These are phyloP conservation scores for Brettanomyces bruxellensis DNA, from an alignment of 805 yeast genomes.

Conservation along the genomic window DNA sequence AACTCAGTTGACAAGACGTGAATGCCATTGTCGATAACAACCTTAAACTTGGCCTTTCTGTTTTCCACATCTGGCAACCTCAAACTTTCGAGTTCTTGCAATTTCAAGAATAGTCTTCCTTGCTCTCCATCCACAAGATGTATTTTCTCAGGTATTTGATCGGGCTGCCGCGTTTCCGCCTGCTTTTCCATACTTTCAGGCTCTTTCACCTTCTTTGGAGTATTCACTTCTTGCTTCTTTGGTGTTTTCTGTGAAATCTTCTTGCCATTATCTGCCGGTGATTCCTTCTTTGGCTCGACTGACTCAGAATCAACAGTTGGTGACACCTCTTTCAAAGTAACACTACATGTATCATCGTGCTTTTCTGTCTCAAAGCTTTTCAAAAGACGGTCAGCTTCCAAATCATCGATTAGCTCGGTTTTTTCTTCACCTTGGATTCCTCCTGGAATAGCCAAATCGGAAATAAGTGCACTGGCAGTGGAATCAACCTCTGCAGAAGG, in stretches of 20 bases:
- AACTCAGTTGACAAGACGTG: slow-evolving; percentile 59
- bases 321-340: background rate
- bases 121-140: slow-evolving; percentile 21
- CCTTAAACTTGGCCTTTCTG: slow-evolving; percentile 39
- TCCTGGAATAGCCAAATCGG: slow-evolving; percentile 22
- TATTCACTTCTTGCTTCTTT: background rate
- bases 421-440: slow-evolving; percentile 7
- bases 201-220: background rate
- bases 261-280: no score
- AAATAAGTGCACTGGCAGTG: slow-evolving; percentile 9
- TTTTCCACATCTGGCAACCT: slow-evolving; percentile 36
- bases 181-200: background rate
- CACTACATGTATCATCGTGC: background rate
- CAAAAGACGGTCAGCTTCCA: background rate
- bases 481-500: background rate
- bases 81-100: slow-evolving; percentile 37
- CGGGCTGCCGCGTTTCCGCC: background rate
- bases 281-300: background rate
- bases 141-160: background rate
- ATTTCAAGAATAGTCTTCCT: slow-evolving; percentile 47
- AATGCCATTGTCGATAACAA: slow-evolving; percentile 70
- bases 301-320: background rate
- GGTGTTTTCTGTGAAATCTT: no score
- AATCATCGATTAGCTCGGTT: background rate
- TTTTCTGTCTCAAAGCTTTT: background rate